Conservation (phyloP, 2,329 filamentous ascomycete species). For the Cordyceps tenuipes region DNA sequence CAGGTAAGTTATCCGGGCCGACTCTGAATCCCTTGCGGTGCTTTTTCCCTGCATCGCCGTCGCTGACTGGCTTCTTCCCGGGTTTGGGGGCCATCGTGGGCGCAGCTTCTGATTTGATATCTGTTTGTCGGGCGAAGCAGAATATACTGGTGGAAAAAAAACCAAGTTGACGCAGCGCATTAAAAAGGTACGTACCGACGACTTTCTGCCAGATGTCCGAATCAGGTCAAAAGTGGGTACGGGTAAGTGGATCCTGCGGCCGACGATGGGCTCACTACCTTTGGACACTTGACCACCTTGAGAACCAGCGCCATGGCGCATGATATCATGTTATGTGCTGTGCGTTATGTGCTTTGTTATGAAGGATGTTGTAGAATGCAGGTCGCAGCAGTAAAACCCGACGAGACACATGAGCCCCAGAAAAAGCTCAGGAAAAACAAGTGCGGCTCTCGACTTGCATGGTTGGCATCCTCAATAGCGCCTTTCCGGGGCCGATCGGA, state of each 20-base stretch:
- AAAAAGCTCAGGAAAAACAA: neutral
- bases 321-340: neutral
- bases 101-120: neutral
- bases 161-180: neutral
- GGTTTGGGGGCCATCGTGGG: slow-evolving; percentile 26
- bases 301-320: neutral
- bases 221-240: slow-evolving; percentile 6
- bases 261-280: neutral
- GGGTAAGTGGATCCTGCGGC: neutral
- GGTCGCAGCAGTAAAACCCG: neutral
- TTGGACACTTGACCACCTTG: neutral
- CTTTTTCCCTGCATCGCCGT: slow-evolving; percentile 38
- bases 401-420: neutral
- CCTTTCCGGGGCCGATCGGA: neutral
- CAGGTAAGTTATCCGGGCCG: slow-evolving; percentile 82
- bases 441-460: neutral
- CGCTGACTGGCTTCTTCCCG: slow-evolving; percentile 25
- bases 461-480: neutral
- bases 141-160: neutral
- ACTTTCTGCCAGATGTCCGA: neutral
- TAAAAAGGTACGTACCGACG: neutral
- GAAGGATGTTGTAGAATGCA: neutral
- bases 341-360: neutral
- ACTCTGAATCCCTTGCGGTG: slow-evolving; percentile 69
- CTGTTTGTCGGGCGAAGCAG: neutral